phyloP scores from a whole-genome alignment of 1,284 basidiomycete genomes.

The Prillingera fragicola region DNA sequence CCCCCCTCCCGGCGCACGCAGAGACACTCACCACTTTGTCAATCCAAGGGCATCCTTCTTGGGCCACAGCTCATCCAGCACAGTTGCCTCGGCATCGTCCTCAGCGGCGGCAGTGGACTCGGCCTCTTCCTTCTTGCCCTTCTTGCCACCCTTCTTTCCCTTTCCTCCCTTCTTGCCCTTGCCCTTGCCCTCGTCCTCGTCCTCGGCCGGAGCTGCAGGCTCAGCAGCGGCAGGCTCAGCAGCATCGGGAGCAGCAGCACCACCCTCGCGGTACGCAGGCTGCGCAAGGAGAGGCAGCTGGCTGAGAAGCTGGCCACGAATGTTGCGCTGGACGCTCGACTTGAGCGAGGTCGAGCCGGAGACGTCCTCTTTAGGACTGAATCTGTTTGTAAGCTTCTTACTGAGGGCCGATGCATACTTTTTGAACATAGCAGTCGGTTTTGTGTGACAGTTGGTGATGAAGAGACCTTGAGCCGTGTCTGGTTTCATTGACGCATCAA shows the following conservation, averaged over 20 bases:
- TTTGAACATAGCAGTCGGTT: constrained; percentile 48
- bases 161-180: constrained; percentile 41
- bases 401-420: constrained; percentile 25
- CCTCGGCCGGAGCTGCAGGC: constrained; percentile 17
- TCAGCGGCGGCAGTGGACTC: constrained; percentile 44
- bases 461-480: too few relatives aligned
- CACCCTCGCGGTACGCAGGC: constrained; percentile 32
- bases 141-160: constrained; percentile 35
- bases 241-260: constrained; percentile 5
- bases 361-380: constrained; percentile 78
- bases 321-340: constrained; percentile 84
- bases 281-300: constrained; percentile 68
- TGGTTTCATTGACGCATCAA: too few relatives aligned
- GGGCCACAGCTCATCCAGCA: constrained; percentile 89
- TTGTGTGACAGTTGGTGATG: too few relatives aligned
- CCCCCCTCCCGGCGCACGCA: background rate
- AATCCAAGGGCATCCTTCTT: constrained; percentile 93
- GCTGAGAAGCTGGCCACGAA: constrained; percentile 70
- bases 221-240: constrained; percentile 4
- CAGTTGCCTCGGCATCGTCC: constrained; percentile 50
- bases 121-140: constrained; percentile 26
- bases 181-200: constrained; percentile 12
- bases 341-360: constrained; percentile 91
- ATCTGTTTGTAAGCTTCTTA: constrained; percentile 55
- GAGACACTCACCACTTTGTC: constrained; percentile 79